Evolutionary conservation across 2,329 filamentous ascomycete genomes (phyloP).

Genomic region (Aspergillus piperis): DNA sequence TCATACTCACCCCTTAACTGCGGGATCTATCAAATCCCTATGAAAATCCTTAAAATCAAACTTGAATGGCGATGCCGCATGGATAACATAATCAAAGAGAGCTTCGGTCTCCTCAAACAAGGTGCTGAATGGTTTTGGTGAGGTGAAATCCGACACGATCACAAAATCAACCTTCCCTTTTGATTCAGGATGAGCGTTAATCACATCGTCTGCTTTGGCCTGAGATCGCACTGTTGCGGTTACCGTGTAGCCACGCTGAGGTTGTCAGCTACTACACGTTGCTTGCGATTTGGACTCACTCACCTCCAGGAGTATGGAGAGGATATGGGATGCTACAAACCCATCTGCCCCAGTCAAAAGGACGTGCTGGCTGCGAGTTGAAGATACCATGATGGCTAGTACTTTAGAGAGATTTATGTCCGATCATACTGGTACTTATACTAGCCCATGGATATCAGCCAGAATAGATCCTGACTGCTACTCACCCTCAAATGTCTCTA

Average conservation of each 20-base stretch:
- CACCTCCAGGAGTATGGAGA: slow-evolving; percentile 52
- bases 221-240: slow-evolving; percentile 18
- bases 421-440: not conserved
- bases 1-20: slow-evolving; percentile 42
- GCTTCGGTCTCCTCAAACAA: slow-evolving; percentile 12
- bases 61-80: slow-evolving; percentile 64
- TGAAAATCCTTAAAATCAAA: slow-evolving; percentile 41
- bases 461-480: too few species aligned
- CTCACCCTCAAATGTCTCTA: too few species aligned
- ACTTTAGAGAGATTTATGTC: not conserved
- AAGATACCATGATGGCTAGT: not conserved
- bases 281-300: not conserved
- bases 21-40: slow-evolving; percentile 59
- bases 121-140: slow-evolving; percentile 43
- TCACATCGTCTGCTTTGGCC: slow-evolving; percentile 44
- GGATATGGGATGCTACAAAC: slow-evolving; percentile 20
- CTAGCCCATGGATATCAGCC: not conserved
- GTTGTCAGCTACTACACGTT: not conserved
- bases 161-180: slow-evolving; percentile 46
- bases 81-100: slow-evolving; percentile 57
- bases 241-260: slow-evolving; percentile 12
- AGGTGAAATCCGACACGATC: slow-evolving; percentile 39
- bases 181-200: slow-evolving; percentile 50
- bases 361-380: not conserved
- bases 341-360: slow-evolving; percentile 19